A percentile compares a stretch with the other conserved stretches of the same genome.
Conservation (phyloP, 345 rosid species). For the Noccaea bulbosa region DNA sequence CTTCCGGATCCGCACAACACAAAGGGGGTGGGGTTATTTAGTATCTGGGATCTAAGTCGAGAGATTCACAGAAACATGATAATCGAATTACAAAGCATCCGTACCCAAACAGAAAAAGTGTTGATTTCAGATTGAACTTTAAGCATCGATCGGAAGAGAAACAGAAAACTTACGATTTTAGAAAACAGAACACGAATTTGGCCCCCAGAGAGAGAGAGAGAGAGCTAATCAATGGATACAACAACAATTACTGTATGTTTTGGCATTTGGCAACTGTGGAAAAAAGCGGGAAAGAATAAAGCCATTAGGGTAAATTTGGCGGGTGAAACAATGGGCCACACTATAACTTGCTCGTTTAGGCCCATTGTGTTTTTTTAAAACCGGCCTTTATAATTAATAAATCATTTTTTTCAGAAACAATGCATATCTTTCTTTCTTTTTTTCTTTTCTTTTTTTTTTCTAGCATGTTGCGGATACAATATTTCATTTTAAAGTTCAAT, state of each 20-base stretch:
- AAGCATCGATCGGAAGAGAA: no score
- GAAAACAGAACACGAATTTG: background rate
- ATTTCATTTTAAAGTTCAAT: no score
- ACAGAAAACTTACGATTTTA: constrained; percentile 19
- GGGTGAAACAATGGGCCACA: constrained; percentile 15
- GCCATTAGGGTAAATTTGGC: constrained; percentile 32
- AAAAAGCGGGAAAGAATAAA: constrained; percentile 32
- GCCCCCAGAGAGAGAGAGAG: background rate
- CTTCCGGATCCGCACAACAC: background rate
- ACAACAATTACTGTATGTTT: background rate
- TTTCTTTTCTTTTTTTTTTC: no score
- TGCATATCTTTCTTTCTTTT: no score
- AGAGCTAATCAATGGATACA: background rate
- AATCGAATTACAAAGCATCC: background rate
- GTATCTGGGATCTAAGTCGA: background rate
- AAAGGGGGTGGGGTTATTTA: background rate
- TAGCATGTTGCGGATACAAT: no score
- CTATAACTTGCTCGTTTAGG: background rate
- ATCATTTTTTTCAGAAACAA: no score
- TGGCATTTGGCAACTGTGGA: constrained; percentile 2
- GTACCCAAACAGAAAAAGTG: background rate
- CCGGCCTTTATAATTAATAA: no score
- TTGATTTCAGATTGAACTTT: no score
- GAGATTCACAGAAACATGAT: constrained; percentile 9
- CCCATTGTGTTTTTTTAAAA: background rate